Base-by-base conservation (phyloP, 306 rosid genomes). In the Elaeagnus macrophylla region DNA sequence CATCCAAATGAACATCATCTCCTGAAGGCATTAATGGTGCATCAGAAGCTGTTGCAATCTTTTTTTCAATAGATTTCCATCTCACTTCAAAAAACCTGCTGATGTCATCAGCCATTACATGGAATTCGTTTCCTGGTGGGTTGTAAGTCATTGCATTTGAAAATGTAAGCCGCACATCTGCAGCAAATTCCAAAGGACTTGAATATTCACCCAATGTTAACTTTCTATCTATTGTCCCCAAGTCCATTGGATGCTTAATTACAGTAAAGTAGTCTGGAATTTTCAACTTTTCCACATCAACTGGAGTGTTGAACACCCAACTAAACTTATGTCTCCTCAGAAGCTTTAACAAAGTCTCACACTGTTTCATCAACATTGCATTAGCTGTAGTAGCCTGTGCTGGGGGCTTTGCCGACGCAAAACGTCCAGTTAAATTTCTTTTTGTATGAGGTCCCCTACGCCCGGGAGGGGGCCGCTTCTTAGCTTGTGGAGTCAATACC, bases 121-220 rank as follows among this genome's bases (percentile, higher is more conserved):
- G 77, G 64, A 81, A 81, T 69, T 77, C 79, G 61, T 77, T 88
- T 74, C 77, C 81, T 11, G 77, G 77, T n/a, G 89, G 94, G 59
- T 88, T 88, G 72, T 88, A 88, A 15, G 87, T 81, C 90, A 84
- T 75, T 39, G 96, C 94, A 79, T 88, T 88, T 5, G 68, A 50
- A 62, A 84, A 88, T 9, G 96, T 84, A 65, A 77, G 86, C 79
- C 73, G 77, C 39, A 81, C 85, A 39, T 88, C 94, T 47, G 64
- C 74, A 56, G 73, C 79, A 68, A 84, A 79, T 64, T 83, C 77
- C 67, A 56, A 25, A 0, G 90, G 94, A 14, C 69, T 39, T 8
- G 78, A 53, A 61, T 81, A 88, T 8, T 51, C 66, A 64, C 87
- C 87, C 7, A 77, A 65, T 44, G 68, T 72, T 47, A 83, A 32